phyloP scores from a whole-genome alignment of 371 early-diverging fungal genomes.

The Gilbertella persicaria region DNA sequence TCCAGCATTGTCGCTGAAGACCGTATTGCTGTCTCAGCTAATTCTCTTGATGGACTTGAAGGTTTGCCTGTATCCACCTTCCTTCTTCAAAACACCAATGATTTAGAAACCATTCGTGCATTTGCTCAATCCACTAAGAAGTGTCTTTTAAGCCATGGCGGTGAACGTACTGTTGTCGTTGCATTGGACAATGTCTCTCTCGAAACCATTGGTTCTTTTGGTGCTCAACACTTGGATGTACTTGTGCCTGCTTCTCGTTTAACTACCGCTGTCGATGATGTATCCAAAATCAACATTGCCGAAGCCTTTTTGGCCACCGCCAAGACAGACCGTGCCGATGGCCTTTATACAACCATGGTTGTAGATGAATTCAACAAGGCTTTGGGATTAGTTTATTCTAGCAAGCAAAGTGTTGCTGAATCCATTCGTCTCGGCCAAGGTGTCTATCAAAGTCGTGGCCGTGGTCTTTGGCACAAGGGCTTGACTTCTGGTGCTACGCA shows the following conservation, averaged over 20 bases:
- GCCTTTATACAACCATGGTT: conserved; percentile 89
- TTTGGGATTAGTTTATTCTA: conserved; percentile 92
- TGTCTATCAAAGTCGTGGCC: conserved; percentile 90
- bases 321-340: conserved; percentile 86
- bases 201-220: conserved; percentile 40
- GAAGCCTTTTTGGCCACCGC: conserved; percentile 69
- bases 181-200: conserved; percentile 28
- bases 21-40: conserved; percentile 38
- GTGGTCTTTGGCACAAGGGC: conserved; percentile 97
- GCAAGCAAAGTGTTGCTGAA: conserved; percentile 78
- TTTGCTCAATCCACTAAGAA: conserved; percentile 27
- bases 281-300: conserved; percentile 56
- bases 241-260: conserved; percentile 37
- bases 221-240: conserved; percentile 41
- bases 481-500: conserved; percentile 93
- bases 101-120: conserved; percentile 7
- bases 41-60: neutral
- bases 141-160: conserved; percentile 41
- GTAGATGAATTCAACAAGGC: conserved; percentile 87
- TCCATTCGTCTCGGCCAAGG: conserved; percentile 80
- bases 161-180: conserved; percentile 47
- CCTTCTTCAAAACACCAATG: conserved; percentile 13
- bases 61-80: conserved; percentile 24
- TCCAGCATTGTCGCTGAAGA: conserved; percentile 37
- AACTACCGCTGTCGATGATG: conserved; percentile 32